Evolutionary conservation across 202 grass and related monocot genomes (phyloP), one percentile per base, ranked within the genome.

Genomic region (Setaria italica): DNA sequence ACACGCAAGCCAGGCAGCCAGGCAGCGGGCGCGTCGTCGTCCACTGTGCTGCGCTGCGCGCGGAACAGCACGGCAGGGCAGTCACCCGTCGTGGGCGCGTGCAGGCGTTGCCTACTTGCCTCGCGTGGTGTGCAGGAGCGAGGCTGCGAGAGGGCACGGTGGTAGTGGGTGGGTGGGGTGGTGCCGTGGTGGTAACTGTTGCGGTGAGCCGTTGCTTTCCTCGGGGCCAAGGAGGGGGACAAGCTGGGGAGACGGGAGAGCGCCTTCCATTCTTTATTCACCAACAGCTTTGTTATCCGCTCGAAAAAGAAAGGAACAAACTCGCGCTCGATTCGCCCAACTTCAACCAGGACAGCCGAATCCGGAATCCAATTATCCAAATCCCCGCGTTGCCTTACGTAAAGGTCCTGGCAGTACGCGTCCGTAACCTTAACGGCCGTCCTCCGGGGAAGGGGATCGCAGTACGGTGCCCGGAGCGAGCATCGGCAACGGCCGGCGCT

Each of bases 131-230:
- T 72, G 80, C 51, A 56, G 79, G 12, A 16, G 57, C 15, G 17
- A 3, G 5, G 12, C 12, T 0, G 41, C 5, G 5, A 2, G 60
- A 63, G 11, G 29, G 59, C 9, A 16, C 10, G 45, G 17, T 10
- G 37, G 35, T 34, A 47, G 59, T 32, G 56, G 35, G 47, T 67
- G 35, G 60, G 62, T 16, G 37, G 41, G 17, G 46, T 30, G 13
- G 71, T 41, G 39, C 39, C 39, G 55, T 33, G 34, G 33, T 69
- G 83, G 66, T 32, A 53, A 53, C 48, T 56, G 72, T 57, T 72
- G 57, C n/a, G 76, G 66, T 42, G 32, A 72, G 76, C 64, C 56
- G 76, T 55, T 73, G 45, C 84, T 80, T 80, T 86, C 84, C 80
- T 76, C 53, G 49, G 72, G 72, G 82, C 9, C 30, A 5, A 20